phyloP scores from a whole-genome alignment of 257 asterid genomes.

The Fraxinus anomala region DNA sequence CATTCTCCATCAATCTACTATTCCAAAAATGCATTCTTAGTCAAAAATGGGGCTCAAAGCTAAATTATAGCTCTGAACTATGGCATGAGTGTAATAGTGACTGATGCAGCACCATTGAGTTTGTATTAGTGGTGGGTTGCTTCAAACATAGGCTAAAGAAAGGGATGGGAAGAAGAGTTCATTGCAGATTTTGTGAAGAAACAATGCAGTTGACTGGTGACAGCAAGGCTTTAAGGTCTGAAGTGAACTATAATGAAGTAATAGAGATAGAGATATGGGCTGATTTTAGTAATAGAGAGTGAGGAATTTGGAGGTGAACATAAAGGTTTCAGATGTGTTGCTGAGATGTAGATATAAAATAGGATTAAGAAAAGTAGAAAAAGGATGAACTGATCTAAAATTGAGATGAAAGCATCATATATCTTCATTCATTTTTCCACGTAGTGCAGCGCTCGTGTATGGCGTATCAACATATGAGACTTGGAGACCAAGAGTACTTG shows the following conservation, averaged over 20 bases:
- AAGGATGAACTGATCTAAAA: not conserved
- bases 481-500: not conserved
- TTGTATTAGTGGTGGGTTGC: not conserved
- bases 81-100: not conserved
- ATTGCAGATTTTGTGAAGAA: constrained; percentile 6
- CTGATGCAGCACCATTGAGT: not conserved
- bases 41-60: no score
- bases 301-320: not conserved
- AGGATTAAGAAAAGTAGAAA: not conserved
- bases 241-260: not conserved
- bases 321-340: not conserved
- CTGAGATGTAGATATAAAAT: not conserved
- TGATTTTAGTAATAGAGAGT: not conserved
- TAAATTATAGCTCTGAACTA: not conserved
- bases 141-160: not conserved
- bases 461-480: not conserved
- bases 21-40: no score
- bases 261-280: not conserved
- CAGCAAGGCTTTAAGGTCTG: not conserved
- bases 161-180: not conserved
- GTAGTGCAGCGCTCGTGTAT: not conserved
- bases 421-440: not conserved
- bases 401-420: not conserved
- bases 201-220: not conserved
- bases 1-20: no score